phyloP scores from a whole-genome alignment of 2,329 filamentous ascomycete genomes.

The Colletotrichum sp. region DNA sequence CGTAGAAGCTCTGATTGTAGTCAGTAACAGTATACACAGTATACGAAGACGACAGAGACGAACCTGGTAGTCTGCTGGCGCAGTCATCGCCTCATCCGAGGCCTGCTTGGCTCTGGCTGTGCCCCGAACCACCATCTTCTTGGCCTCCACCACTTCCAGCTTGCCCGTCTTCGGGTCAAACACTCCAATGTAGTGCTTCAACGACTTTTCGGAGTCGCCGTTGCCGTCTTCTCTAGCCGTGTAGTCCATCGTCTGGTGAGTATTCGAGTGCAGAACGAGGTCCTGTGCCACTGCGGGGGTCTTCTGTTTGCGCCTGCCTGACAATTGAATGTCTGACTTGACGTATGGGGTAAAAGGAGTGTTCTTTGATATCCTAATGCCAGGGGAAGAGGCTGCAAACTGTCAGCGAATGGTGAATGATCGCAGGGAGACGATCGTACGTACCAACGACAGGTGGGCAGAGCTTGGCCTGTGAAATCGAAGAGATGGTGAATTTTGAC shows the following conservation, averaged over 20 bases:
- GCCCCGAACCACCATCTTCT: constrained; percentile 67
- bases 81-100: constrained; percentile 49
- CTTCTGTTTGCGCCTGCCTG: constrained; percentile 45
- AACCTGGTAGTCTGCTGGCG: constrained; percentile 23
- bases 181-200: constrained; percentile 70
- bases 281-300: constrained; percentile 44
- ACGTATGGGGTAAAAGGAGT: constrained; percentile 55
- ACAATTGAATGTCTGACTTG: constrained; percentile 37
- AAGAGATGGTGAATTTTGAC: constrained; percentile 48
- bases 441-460: constrained; percentile 62
- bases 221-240: constrained; percentile 57
- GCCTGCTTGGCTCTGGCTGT: constrained; percentile 61
- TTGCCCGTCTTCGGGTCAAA: constrained; percentile 66
- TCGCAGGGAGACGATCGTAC: constrained; percentile 37
- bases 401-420: background rate
- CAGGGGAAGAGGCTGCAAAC: constrained; percentile 32
- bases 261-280: constrained; percentile 62
- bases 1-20: constrained; percentile 55
- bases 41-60: background rate
- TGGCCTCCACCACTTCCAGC: constrained; percentile 66
- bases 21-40: background rate
- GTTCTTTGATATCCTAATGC: constrained; percentile 38
- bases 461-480: constrained; percentile 48
- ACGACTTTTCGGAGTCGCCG: constrained; percentile 32
- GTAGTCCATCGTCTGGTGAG: constrained; percentile 64